Base-by-base conservation (phyloP, 768 basidiomycete genomes). In the Dacryopinax spathularia region DNA sequence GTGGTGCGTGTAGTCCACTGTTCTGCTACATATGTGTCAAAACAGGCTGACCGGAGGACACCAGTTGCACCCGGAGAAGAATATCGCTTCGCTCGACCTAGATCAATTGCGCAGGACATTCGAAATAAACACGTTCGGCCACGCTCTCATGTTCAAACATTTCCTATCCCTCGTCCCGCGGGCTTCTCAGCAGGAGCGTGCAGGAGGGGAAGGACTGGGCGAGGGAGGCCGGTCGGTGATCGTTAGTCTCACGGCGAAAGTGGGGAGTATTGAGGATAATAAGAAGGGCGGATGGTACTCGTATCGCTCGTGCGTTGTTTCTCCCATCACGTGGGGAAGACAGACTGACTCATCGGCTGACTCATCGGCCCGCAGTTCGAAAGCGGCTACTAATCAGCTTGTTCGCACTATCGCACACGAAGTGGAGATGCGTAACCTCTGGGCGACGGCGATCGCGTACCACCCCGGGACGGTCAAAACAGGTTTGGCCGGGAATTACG, bases 11-110 rank as follows among this genome's bases (percentile, higher is more conserved):
- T 10, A n/a, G 20, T 27, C 39, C 39, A 2, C 43, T 10, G n/a
- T 35, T 25, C 18, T 61, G 31, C 13, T 48, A n/a, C 4, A 12
- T 34, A 12, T 3, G 16, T 6, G n/a, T 4, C 29, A 3, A 15
- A 41, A 20, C 4, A 20, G 0, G 25, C 20, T 60, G 5, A 60
- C 35, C 29, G 35, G 1, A 2, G 1, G 15, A 2, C 13, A 18
- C 9, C 63, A 78, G 77, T 71, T 78, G 5, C 73, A 75, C 56
- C 72, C 76, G 1, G 77, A 78, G 66, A 78, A 77, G 66, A 73
- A 74, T 2, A 66, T 78, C 16, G 62, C 68, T 4, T 68, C 73
- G 22, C 69, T 78, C 60, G 64, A 71, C 48, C 48, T 62, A 1
- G 48, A 68, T 0, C 61, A 70, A 12, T 68, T 72, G 4, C 68